Evolutionary conservation across 306 rosid species (phyloP).

Genomic region (Cajanus cajan): DNA sequence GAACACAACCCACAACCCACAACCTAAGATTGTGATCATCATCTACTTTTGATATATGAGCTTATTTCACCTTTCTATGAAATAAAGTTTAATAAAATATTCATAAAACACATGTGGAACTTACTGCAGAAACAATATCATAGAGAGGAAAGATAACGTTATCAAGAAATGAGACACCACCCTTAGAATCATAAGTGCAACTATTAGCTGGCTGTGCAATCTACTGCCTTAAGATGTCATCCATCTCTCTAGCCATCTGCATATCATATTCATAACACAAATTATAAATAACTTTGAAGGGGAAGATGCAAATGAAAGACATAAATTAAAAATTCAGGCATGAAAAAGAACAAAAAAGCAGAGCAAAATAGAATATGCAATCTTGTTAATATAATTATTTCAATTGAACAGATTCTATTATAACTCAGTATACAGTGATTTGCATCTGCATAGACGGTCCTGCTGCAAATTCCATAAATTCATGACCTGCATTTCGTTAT

Average conservation of each 20-base stretch:
- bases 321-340: background rate
- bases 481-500: no score
- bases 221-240: conserved; percentile 71
- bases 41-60: background rate
- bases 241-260: conserved; percentile 97
- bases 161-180: conserved; percentile 82
- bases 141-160: conserved; percentile 74
- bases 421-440: no score
- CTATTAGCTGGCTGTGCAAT: conserved; percentile 80
- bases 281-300: background rate
- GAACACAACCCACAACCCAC: background rate
- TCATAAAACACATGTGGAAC: conserved; percentile 28
- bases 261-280: conserved; percentile 27
- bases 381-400: no score
- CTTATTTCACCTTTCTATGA: background rate
- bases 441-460: no score
- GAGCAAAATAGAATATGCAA: no score
- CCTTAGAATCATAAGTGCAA: conserved; percentile 55
- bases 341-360: background rate
- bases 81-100: background rate
- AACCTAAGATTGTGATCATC: background rate
- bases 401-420: no score
- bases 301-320: background rate
- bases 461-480: no score
- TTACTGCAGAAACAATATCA: conserved; percentile 76